These are phyloP conservation scores for Sporothrix brasiliensis DNA, from an alignment of 2,329 filamentous ascomycete genomes.

Conservation along the genomic window DNA sequence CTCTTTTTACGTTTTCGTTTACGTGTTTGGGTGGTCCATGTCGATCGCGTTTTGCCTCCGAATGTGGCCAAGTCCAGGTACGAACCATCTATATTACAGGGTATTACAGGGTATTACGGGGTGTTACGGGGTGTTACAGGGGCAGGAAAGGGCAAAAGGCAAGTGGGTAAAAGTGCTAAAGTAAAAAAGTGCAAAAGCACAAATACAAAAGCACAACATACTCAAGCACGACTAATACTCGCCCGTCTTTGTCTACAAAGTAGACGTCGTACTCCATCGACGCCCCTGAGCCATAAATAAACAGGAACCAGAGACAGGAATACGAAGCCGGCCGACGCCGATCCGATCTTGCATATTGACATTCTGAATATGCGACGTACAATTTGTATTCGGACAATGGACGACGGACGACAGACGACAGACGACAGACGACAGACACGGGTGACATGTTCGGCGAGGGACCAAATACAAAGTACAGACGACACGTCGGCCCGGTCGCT, in stretches of 20 bases:
- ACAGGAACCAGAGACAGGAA: slow-evolving; percentile 3
- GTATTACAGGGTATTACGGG: too few species aligned
- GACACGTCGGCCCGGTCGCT: too few species aligned
- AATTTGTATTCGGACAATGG: too few species aligned
- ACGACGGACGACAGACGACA: background rate
- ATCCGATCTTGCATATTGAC: slow-evolving; percentile 14
- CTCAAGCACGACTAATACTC: background rate
- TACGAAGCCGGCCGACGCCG: slow-evolving; percentile 1
- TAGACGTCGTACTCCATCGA: background rate
- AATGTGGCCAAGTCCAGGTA: background rate
- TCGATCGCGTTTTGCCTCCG: slow-evolving; percentile 8
- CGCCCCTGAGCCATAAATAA: background rate
- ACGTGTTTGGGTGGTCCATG: too few species aligned
- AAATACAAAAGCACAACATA: background rate
- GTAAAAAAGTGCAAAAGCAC: background rate
- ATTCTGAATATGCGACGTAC: background rate
- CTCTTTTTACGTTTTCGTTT: background rate
- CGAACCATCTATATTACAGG: too few species aligned
- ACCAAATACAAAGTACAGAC: too few species aligned
- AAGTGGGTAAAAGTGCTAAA: background rate
- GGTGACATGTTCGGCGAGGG: too few species aligned
- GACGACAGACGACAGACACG: too few species aligned
- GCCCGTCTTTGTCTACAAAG: background rate
- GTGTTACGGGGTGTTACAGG: too few species aligned
- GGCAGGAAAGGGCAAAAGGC: background rate